A percentile compares a stretch with the other conserved stretches of the same genome.
Conservation (phyloP, 108 stramenopile genomes). For the Nitzschia putrida region DNA sequence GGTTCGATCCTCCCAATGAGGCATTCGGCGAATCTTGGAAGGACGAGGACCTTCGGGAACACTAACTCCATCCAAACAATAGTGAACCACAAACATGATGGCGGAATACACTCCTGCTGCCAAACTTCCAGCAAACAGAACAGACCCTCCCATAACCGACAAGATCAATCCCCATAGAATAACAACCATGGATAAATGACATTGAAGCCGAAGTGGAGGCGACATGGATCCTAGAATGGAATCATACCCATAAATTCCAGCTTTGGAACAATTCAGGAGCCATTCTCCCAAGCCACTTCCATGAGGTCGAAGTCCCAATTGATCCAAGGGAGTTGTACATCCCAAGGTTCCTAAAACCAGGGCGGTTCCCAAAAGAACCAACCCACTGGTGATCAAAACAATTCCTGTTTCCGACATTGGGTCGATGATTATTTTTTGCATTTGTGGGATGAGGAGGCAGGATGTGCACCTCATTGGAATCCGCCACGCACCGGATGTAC, state of each 20-base stretch:
- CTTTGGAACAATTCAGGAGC: slow-evolving; percentile 17
- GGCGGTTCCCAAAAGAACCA: slow-evolving; percentile 11
- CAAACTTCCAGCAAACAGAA: not conserved
- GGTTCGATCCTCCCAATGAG: slow-evolving; percentile 56
- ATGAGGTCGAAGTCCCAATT: slow-evolving; percentile 30
- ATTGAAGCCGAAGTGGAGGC: slow-evolving; percentile 49
- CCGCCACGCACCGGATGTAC: no score
- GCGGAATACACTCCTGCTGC: slow-evolving; percentile 15
- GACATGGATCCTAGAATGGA: slow-evolving; percentile 64
- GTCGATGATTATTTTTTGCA: no score
- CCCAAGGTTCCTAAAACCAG: slow-evolving; percentile 17
- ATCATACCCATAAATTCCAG: slow-evolving; percentile 74
- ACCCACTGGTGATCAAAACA: not conserved
- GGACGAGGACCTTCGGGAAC: slow-evolving; percentile 76
- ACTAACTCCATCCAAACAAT: slow-evolving; percentile 57
- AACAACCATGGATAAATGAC: slow-evolving; percentile 33
- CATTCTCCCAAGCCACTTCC: slow-evolving; percentile 30
- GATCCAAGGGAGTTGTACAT: slow-evolving; percentile 1
- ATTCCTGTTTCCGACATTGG: no score
- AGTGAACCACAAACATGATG: slow-evolving; percentile 25
- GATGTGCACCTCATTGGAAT: no score
- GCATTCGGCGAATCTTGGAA: slow-evolving; percentile 66
- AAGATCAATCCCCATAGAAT: slow-evolving; percentile 32
- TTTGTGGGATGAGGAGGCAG: no score
- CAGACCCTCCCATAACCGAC: slow-evolving; percentile 8